Percentiles rank a stretch among this genome's conserved stretches.
These are phyloP conservation scores for Fusarium setosum DNA, from an alignment of 2,329 filamentous ascomycete species.

Conservation along the genomic window DNA sequence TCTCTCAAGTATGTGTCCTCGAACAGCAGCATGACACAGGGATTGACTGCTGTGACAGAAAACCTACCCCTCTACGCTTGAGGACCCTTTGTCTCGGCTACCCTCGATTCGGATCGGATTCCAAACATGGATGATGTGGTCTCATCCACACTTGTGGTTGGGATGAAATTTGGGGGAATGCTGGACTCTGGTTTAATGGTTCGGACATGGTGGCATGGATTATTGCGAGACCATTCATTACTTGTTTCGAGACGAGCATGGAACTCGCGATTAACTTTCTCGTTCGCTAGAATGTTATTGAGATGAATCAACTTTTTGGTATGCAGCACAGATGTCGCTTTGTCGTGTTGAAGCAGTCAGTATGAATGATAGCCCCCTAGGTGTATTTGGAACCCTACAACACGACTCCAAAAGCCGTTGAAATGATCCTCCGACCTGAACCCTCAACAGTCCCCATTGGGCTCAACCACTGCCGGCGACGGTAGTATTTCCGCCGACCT, in stretches of 20 bases:
- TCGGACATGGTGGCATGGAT: neutral
- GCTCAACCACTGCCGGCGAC: neutral
- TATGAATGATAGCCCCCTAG: too few species aligned
- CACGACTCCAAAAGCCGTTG: neutral
- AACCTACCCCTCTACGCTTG: neutral
- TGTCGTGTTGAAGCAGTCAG: neutral
- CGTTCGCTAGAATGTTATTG: neutral
- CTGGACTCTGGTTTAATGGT: neutral
- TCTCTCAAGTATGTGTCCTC: constrained; percentile 12
- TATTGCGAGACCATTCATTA: constrained; percentile 2
- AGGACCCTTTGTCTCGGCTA: neutral
- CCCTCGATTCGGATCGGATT: neutral
- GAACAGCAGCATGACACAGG: neutral
- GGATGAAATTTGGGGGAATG: neutral
- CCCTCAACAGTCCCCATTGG: neutral
- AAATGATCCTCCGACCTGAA: neutral
- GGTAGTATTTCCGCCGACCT: neutral
- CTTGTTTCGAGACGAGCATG: constrained; percentile 1
- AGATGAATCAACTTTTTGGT: constrained; percentile 3
- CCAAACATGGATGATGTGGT: neutral
- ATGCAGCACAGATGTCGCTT: neutral
- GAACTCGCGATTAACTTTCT: constrained; percentile 4
- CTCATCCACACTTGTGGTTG: neutral
- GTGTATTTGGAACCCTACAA: too few species aligned
- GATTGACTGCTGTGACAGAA: neutral